Evolutionary conservation across 164 flowering plant species (phyloP).

Genomic region (Cinnamomum chago): DNA sequence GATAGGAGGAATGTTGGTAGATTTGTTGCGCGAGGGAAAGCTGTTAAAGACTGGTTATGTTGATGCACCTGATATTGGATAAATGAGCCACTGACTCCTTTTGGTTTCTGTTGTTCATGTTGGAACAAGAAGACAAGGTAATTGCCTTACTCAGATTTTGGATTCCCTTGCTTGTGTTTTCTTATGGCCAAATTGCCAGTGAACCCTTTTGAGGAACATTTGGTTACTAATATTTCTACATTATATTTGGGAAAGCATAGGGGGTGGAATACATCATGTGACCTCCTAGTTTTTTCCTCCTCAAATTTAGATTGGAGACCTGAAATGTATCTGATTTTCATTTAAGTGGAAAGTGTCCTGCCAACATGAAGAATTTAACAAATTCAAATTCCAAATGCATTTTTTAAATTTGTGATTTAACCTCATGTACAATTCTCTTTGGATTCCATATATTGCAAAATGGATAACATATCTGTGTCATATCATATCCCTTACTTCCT

Average conservation of each 20-base stretch:
- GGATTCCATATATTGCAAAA: too few species aligned
- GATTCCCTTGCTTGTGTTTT: too few species aligned
- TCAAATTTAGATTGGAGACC: too few species aligned
- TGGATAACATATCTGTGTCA: too few species aligned
- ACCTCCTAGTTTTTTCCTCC: background rate
- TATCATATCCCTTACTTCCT: too few species aligned
- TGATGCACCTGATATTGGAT: background rate
- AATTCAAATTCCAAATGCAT: background rate
- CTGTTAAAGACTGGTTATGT: slow-evolving; percentile 55
- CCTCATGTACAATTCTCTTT: background rate
- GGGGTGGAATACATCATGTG: background rate
- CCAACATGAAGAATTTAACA: background rate
- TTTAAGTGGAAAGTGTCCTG: too few species aligned
- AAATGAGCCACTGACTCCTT: too few species aligned
- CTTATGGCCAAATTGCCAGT: too few species aligned
- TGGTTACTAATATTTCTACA: too few species aligned
- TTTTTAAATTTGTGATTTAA: too few species aligned
- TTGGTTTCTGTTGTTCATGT: background rate
- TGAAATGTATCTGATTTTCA: background rate
- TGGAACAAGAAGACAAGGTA: background rate
- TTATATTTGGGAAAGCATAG: background rate
- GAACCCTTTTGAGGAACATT: too few species aligned
- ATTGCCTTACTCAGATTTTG: background rate
- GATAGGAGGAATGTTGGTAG: slow-evolving; percentile 67
- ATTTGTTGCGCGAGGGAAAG: slow-evolving; percentile 64